Base-by-base conservation (phyloP, 169 alveolate genomes). In the Plasmodium coatneyi region DNA sequence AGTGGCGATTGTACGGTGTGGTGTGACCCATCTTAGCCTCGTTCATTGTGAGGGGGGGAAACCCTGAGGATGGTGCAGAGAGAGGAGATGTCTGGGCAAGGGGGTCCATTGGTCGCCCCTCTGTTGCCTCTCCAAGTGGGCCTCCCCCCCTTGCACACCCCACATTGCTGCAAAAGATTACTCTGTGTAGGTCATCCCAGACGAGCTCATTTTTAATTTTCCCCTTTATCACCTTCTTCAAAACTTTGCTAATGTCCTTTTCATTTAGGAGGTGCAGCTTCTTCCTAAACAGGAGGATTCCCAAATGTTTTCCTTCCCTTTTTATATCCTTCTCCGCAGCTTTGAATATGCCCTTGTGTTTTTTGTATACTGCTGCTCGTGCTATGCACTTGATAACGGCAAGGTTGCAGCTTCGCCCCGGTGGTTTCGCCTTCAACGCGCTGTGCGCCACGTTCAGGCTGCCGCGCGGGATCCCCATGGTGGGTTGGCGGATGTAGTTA, bases 201-300 rank as follows among this genome's bases (percentile, higher is more conserved):
- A 87, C 71, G 43, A 56, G 43, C 5, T 87, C 93, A 87, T 87
- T 78, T 79, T 52, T 78, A n/a, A 87, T 76, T 41, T 36, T 87
- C 66, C 80, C 80, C 56, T 87, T 87, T 78, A 87, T 87, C 30
- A 87, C 82, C 30, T 87, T 87, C 43, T 87, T 87, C 14, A 87
- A 70, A 22, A 87, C 10, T 78, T 78, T 87, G 34, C 81, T 66
- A 16, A 87, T 87, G 71, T 87, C 93, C 46, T 87, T 87, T 78
- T 87, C 89, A 28, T 70, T 25, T 41, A 87, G 43, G 25, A 56
- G 80, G 28, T 56, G 72, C 56, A 78, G 74, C 28, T 87, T 32
- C 34, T 87, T 87, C 52, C 41, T 87, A 16, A 87, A 87, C 7
- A 87, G 81, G 30, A 54, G 60, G n/a, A 71, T 70, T 30, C 36